phyloP scores from a whole-genome alignment of 345 rosid genomes.

The Abelmoschus esculentus region DNA sequence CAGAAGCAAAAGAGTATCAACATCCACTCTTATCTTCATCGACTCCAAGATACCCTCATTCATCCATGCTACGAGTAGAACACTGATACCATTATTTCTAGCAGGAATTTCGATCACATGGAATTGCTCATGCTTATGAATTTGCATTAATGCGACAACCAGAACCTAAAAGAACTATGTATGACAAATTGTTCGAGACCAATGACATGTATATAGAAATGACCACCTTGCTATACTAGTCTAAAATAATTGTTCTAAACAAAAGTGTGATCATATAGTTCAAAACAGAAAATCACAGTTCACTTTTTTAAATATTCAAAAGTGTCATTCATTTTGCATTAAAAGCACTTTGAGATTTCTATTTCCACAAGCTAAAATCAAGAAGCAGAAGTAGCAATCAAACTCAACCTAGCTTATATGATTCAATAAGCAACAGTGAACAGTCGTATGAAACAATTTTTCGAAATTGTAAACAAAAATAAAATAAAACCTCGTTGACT shows the following conservation, averaged over 20 bases:
- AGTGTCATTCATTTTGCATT: neutral
- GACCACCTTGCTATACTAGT: neutral
- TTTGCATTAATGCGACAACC: neutral
- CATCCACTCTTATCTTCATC: neutral
- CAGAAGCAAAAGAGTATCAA: neutral
- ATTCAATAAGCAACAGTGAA: neutral
- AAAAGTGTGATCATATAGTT: neutral
- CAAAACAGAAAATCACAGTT: neutral
- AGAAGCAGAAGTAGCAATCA: neutral
- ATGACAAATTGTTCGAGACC: neutral
- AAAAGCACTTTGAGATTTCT: neutral
- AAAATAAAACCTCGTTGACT: slow-evolving; percentile 4
- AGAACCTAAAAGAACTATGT: neutral
- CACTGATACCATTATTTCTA: neutral
- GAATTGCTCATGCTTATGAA: neutral
- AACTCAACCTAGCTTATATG: neutral
- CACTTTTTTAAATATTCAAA: neutral
- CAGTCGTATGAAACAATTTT: neutral
- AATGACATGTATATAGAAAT: neutral
- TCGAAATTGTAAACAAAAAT: neutral
- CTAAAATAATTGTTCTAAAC: neutral
- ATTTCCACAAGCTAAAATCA: neutral
- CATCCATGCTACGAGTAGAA: neutral
- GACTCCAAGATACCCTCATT: neutral
- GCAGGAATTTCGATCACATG: neutral